Conservation (phyloP, 2,329 filamentous ascomycete genomes). For the Epicoccum sorghinum region DNA sequence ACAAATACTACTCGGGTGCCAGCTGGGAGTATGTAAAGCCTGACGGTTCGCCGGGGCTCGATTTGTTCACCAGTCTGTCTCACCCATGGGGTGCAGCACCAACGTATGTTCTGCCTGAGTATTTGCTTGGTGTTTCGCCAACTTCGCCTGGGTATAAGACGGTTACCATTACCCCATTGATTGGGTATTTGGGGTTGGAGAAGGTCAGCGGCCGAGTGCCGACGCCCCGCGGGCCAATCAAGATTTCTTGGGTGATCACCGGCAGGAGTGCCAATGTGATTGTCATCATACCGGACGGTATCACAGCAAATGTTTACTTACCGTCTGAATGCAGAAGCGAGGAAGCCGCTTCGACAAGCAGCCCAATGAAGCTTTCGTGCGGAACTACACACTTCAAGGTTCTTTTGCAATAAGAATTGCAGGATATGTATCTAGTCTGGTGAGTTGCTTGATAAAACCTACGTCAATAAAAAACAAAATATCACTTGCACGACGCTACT, state of each 20-base stretch:
- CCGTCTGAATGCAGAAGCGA: not conserved
- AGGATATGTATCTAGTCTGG: not conserved
- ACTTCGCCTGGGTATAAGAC: constrained; percentile 18
- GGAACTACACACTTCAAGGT: not conserved
- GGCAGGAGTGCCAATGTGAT: not conserved
- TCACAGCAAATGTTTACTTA: not conserved
- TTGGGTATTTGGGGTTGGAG: not conserved
- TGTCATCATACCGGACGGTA: not conserved
- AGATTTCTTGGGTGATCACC: constrained; percentile 1
- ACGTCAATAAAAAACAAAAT: no score
- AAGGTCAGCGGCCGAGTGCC: constrained; percentile 3
- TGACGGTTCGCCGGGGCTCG: constrained; percentile 49
- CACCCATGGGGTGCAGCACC: constrained; percentile 56
- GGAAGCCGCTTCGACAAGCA: not conserved
- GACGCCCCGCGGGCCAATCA: not conserved
- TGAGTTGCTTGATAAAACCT: no score
- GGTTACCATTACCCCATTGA: not conserved
- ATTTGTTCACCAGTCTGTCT: constrained; percentile 51
- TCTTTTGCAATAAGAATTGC: not conserved
- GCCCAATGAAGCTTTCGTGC: not conserved
- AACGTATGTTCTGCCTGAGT: constrained; percentile 50
- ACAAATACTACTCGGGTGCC: constrained; percentile 47
- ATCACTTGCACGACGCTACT: no score
- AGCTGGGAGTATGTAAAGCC: constrained; percentile 55
- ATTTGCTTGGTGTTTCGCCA: constrained; percentile 22